phyloP scores from a whole-genome alignment of 2,329 filamentous ascomycete genomes.

The Fusarium marasasianum region DNA sequence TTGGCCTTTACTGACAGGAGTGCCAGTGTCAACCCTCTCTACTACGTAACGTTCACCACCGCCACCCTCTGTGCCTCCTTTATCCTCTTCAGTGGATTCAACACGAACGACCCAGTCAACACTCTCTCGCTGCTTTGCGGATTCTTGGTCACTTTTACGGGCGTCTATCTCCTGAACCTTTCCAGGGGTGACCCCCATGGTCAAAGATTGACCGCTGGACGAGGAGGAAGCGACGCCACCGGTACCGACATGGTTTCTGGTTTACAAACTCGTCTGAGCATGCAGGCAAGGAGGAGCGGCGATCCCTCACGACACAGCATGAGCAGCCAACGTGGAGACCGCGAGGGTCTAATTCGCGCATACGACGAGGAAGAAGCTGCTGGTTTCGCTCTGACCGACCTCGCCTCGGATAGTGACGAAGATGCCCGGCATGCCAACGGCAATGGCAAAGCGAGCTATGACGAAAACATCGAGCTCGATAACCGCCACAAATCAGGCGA shows the following conservation, averaged over 20 bases:
- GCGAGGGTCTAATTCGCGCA: slow-evolving; percentile 84
- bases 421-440: slow-evolving; percentile 56
- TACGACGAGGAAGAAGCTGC: slow-evolving; percentile 86
- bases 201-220: slow-evolving; percentile 69
- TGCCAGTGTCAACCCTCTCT: slow-evolving; percentile 87
- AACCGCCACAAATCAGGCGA: slow-evolving; percentile 57
- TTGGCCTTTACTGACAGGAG: neutral
- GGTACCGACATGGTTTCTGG: slow-evolving; percentile 92
- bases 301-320: slow-evolving; percentile 71
- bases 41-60: slow-evolving; percentile 98
- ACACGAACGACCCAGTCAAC: slow-evolving; percentile 90
- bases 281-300: slow-evolving; percentile 86
- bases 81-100: slow-evolving; percentile 95
- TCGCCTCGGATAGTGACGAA: slow-evolving; percentile 80
- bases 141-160: slow-evolving; percentile 94
- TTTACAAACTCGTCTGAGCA: slow-evolving; percentile 88
- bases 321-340: slow-evolving; percentile 72
- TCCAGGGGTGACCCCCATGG: slow-evolving; percentile 91
- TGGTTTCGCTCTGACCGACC: slow-evolving; percentile 79
- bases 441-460: slow-evolving; percentile 54
- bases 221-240: slow-evolving; percentile 75
- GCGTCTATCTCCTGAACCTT: slow-evolving; percentile 96
- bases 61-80: slow-evolving; percentile 94
- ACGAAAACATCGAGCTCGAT: slow-evolving; percentile 60
- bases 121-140: slow-evolving; percentile 92